Evolutionary conservation across 805 yeast genomes (phyloP), one percentile per base, ranked within the genome.

Genomic region (Cyberlindnera saturnus): DNA sequence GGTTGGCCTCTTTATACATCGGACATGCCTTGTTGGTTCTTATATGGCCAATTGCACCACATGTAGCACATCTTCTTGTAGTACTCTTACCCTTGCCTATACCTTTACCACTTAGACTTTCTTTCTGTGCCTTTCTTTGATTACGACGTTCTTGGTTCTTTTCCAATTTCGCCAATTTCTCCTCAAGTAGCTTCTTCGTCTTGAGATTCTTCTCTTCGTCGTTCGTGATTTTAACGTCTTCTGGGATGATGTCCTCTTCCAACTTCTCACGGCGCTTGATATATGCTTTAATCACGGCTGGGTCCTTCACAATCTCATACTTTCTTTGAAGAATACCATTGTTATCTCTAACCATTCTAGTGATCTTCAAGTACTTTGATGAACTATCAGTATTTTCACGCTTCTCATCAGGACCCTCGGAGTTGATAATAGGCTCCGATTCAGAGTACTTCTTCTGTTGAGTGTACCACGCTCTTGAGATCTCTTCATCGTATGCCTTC

Each of bases 31-130:
- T 73, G 61, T 88, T 89, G 3, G 99, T 91, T 60, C 93, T 76
- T 48, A 91, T 91, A 62, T 91, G 99, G 0, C 98, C 99, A 49
- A 86, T 74, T 11, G 91, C 93, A 18, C 98, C 98, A 72, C 99
- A 91, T 0, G 93, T 83, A 3, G 95, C 90, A 66, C 99, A 91
- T 57, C 87, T 79, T 60, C 99, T 72, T 8, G 84, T 82, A 0
- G 71, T 66, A 39, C 66, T 64, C 42, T 64, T 67, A 2, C 62
- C 59, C 37, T 64, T 63, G 1, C 61, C 61, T 28, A 42, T 34
- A 16, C 62, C 64, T 23, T 52, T 55, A 8, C 54, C 53, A 7
- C 38, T 40, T 8, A 43, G 49, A 40, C 61, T 53, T 40, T 70
- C 70, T 64, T 77, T 63, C 56, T 66, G 67, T 34, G 77, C 73